Base-by-base conservation (phyloP, 441 rosid species). In the Euphorbia schlechtendalii region DNA sequence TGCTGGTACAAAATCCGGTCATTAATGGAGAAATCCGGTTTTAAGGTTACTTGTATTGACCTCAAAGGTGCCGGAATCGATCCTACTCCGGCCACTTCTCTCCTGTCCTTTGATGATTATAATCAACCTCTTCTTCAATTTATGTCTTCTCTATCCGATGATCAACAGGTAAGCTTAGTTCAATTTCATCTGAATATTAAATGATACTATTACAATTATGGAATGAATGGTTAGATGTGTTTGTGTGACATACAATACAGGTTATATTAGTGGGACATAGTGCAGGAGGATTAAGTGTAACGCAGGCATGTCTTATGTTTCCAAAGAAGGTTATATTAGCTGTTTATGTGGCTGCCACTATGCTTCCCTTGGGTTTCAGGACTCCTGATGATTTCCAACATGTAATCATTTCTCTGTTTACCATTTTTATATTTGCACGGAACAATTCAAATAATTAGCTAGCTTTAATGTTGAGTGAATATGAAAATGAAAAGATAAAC, bases 1-100 rank as follows among this genome's bases (percentile, higher is more conserved):
- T 88, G 96, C 77, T 92, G 98, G 98, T 92, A 88, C 84, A 92
- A 84, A 63, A 64, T 92, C 71, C 74, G 83, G 57, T 72, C 85
- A 53, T 81, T 89, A 28, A 82, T 92, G 85, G 98, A 92, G 86
- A 78, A 57, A 67, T 84, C 92, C 46, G 94, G 98, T 62, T 82
- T 77, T 74, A 62, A 60, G 40, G 98, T 88, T 52, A 76, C 96
- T 41, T 92, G 98, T 81, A 73, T 92, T 70, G 92, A 92, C 69
- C 96, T 89, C 68, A 86, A 76, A 73, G 71, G 84, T 17, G 62
- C 87, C 2, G 98, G 98, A 22, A 74, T 80, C 60, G 90, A 92
- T 73, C 74, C 43, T 5, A 34, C 86, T 20, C 75, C 82, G 41
- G 75, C 88, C 1, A 72, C 83, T 69, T 71, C 86, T 5, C 40